Base-by-base conservation (phyloP, 2,329 filamentous ascomycete genomes). In the Arthroderma sp. region DNA sequence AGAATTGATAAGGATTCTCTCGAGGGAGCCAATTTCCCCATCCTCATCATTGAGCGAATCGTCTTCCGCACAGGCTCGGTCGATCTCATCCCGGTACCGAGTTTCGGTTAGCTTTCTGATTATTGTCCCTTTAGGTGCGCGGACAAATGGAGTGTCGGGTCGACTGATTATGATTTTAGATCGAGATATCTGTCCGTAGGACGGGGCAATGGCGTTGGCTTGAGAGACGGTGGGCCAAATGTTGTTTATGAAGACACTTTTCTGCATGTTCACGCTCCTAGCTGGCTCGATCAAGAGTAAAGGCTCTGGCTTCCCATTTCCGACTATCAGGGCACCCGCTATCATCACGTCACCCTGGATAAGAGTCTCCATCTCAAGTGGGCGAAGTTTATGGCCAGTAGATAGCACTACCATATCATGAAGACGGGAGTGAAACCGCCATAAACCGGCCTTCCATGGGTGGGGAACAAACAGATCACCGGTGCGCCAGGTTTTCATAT, bases 211-310 rank as follows among this genome's bases (percentile, higher is more conserved):
- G 3, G 42, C 28, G 29, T 52, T 52, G 7, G 50, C 50, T 34
- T 47, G 10, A 2, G 36, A 41, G 22, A 52, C 42, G 2, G 40
- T 40, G 6, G 50, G 50, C 50, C 50, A 52, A 15, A 52, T 50
- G 27, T 46, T 30, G 34, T 52, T 48, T 9, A 52, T 47, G 7
- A 50, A 50, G 22, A 50, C 50, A 15, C 47, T 50, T 33, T 51
- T 51, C 36, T 11, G 10, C 10, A 22, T 11, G 10, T 5, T 22
- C 29, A 11, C 37, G 4, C 10, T 11, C 11, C 8, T 10, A 6
- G 10, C 29, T 6, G 50, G 51, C 30, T 53, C 51, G n/a, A 53
- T 44, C n/a, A 53, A 38, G 6, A 53, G 45, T 27, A 48, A 40
- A 4, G 51, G 45, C 40, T 52, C 46, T 8, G 51, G 48, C 27